Percentiles rank a stretch among this genome's conserved stretches.
These are phyloP conservation scores for Talaromyces pinophilus DNA, from an alignment of 2,329 filamentous ascomycete species.

Conservation along the genomic window DNA sequence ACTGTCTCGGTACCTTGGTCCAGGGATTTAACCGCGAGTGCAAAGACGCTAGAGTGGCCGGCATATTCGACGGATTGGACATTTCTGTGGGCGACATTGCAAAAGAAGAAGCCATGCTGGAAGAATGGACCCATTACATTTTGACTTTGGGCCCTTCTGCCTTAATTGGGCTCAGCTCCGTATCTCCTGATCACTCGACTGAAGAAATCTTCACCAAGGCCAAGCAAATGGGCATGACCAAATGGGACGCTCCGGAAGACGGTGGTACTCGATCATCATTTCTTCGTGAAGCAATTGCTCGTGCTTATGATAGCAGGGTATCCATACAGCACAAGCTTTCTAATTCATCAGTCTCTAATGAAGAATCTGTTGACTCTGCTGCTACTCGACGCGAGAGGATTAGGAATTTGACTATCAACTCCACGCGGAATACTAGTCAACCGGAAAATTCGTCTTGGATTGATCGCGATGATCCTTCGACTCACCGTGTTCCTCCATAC, in stretches of 20 bases:
- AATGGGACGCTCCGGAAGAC: constrained; percentile 54
- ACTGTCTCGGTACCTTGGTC: constrained; percentile 58
- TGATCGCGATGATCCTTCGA: constrained; percentile 20
- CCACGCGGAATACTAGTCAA: background rate
- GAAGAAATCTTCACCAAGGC: constrained; percentile 55
- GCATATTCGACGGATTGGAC: constrained; percentile 59
- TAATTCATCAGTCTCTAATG: constrained; percentile 13
- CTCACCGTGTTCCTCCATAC: constrained; percentile 8
- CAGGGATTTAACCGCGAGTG: constrained; percentile 58
- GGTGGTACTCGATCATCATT: constrained; percentile 57
- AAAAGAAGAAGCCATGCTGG: constrained; percentile 57
- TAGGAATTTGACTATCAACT: background rate
- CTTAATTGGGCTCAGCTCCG: constrained; percentile 54
- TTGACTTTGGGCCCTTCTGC: constrained; percentile 60
- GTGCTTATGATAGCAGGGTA: constrained; percentile 56
- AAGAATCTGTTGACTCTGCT: constrained; percentile 19
- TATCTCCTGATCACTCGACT: constrained; percentile 42
- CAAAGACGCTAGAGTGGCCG: constrained; percentile 56
- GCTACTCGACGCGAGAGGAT: background rate
- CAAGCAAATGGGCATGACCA: constrained; percentile 56
- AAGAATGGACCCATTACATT: constrained; percentile 64
- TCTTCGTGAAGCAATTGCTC: constrained; percentile 61
- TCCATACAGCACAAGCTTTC: constrained; percentile 10
- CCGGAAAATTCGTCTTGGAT: background rate
- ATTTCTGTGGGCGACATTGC: constrained; percentile 44